Conservation (phyloP, 257 asterid species). For the Coffea canephora region DNA sequence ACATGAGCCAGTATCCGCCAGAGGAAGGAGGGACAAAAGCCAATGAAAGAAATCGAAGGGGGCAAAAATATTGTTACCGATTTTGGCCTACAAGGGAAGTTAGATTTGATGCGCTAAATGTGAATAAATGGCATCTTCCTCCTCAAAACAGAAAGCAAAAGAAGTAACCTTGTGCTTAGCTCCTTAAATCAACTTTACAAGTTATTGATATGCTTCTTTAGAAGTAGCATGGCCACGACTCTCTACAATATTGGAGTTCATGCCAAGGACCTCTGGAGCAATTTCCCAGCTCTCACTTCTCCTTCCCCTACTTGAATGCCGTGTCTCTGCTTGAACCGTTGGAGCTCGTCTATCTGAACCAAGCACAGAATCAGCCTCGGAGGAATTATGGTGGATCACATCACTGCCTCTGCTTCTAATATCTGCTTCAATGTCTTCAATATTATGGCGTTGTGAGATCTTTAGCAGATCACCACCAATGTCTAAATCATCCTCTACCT, state of each 20-base stretch:
- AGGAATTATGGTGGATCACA: constrained; percentile 62
- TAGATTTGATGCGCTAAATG: constrained; percentile 8
- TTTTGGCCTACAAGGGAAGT: constrained; percentile 20
- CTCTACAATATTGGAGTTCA: constrained; percentile 24
- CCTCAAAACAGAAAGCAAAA: constrained; percentile 28
- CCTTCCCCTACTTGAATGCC: constrained; percentile 63
- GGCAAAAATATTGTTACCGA: constrained; percentile 5
- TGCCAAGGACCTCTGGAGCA: constrained; percentile 42
- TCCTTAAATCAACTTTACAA: constrained; percentile 30
- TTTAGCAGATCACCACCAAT: constrained; percentile 90
- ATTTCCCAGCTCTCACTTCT: constrained; percentile 63
- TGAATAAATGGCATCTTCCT: constrained; percentile 14
- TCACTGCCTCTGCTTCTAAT: constrained; percentile 89
- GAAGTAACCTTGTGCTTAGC: constrained; percentile 16
- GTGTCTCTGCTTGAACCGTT: constrained; percentile 44
- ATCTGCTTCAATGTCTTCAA: constrained; percentile 90
- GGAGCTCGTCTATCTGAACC: constrained; percentile 71
- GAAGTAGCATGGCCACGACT: constrained; percentile 33
- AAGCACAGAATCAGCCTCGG: constrained; percentile 61
- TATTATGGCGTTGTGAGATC: constrained; percentile 90
- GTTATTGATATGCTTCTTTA: constrained; percentile 44
- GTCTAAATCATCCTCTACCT: constrained; percentile 87
- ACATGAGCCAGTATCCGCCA: constrained; percentile 2
- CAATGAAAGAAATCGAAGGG: constrained; percentile 4
- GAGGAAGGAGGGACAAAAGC: not conserved